Evolutionary conservation across 257 asterid genomes (phyloP), one percentile per base, ranked within the genome.

Genomic region (Thymus quinquecostatus): DNA sequence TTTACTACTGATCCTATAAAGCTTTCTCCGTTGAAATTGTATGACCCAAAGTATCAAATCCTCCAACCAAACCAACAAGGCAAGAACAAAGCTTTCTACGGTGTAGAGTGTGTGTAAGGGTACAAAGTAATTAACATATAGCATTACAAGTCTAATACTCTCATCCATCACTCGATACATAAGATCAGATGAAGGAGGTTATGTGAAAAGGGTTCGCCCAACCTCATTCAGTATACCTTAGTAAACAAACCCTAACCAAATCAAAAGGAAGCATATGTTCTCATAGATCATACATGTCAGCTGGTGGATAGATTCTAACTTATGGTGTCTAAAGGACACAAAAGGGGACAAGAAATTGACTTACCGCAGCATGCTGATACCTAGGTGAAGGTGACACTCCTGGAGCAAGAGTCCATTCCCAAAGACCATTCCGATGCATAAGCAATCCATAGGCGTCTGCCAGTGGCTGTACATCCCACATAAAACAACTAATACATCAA

Each of bases 371-470:
- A 89, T 94, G 99, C 78, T 94, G 97, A 86, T 94, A 91, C 77
- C 97, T 89, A 29, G 97, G 79, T 2, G 99, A 87, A 77, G 99
- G 97, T 69, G 97, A 89, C 56, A 94, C 95, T 73, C 99, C 99
- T 30, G 99, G 99, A 59, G 99, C 98, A 72, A 87, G 96, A 77
- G 99, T 95, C 99, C 99, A 95, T 75, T 92, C 99, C 99, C 99
- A 95, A 66, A 84, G 82, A 49, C 97, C 99, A 85, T 84, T 95
- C 81, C 99, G 88, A 80, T 95, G 99, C 99, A 92, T 89, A 71
- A 95, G 98, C 83, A 95, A 81, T 79, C 98, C 98, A 77, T 92
- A 95, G 74, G 99, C 97, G 89, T 92, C 97, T 76, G 92, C 86
- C 75, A 89, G 81, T 43, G 97, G 96, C 98, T 92, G 87, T 72